These are phyloP conservation scores for Aaosphaeria arxii DNA, from an alignment of 2,329 filamentous ascomycete genomes.

Conservation along the genomic window DNA sequence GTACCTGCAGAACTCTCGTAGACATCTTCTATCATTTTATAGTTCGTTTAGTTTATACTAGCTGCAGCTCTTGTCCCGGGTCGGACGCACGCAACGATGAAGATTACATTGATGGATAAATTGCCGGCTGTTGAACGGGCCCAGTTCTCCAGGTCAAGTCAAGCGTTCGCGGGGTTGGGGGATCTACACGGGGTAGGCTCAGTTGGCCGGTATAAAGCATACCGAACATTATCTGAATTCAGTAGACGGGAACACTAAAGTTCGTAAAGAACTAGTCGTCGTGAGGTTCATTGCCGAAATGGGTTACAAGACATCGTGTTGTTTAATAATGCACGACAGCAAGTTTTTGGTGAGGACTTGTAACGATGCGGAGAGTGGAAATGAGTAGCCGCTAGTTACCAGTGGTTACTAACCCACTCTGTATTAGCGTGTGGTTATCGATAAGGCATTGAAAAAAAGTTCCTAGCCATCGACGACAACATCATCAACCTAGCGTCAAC, in stretches of 20 bases:
- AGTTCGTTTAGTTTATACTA: background rate
- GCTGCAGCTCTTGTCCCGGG: constrained; percentile 6
- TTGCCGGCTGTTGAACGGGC: constrained; percentile 17
- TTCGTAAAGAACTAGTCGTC: too few relatives aligned
- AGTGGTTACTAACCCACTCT: too few relatives aligned
- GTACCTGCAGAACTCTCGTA: background rate
- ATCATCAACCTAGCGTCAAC: background rate
- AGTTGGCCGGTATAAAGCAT: constrained; percentile 8
- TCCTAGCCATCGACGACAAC: background rate
- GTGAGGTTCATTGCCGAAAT: too few relatives aligned
- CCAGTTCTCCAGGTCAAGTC: constrained; percentile 3
- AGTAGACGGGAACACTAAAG: background rate
- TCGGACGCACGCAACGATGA: constrained; percentile 1
- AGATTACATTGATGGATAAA: constrained; percentile 20
- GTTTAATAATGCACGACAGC: too few relatives aligned
- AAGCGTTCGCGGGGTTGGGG: constrained; percentile 14
- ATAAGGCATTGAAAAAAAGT: too few relatives aligned
- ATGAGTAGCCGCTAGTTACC: too few relatives aligned
- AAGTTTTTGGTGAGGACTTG: too few relatives aligned
- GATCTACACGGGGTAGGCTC: constrained; percentile 4
- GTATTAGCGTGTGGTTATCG: too few relatives aligned
- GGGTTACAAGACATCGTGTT: too few relatives aligned
- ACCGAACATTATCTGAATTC: constrained; percentile 5
- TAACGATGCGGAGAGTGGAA: too few relatives aligned
- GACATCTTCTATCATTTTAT: background rate